phyloP scores from a whole-genome alignment of 2,329 filamentous ascomycete genomes.

The Botryotinia convoluta region DNA sequence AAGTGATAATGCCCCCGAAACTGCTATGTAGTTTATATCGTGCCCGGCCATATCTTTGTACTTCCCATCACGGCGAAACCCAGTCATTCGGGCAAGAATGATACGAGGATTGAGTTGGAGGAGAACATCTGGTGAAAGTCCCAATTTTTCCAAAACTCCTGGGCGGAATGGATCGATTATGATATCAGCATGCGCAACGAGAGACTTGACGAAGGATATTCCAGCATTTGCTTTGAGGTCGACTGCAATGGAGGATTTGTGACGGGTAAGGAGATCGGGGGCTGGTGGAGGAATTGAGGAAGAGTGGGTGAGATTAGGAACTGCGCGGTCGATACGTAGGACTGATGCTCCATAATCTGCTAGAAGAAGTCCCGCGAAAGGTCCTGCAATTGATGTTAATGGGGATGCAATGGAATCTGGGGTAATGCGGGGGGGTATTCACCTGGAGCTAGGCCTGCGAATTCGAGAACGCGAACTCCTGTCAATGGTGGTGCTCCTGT shows the following conservation, averaged over 20 bases:
- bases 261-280: conserved; percentile 71
- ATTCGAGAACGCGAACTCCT: conserved; percentile 62
- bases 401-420: conserved; percentile 1
- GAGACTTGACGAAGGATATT: conserved; percentile 60
- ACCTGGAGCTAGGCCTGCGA: conserved; percentile 61
- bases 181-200: conserved; percentile 67
- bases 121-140: conserved; percentile 68
- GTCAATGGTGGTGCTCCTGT: conserved; percentile 45
- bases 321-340: conserved; percentile 75
- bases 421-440: conserved; percentile 42
- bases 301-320: conserved; percentile 44
- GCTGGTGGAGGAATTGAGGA: conserved; percentile 49
- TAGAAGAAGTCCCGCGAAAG: conserved; percentile 84
- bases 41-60: conserved; percentile 89
- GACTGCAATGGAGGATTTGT: conserved; percentile 76
- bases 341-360: conserved; percentile 87
- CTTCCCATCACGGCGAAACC: conserved; percentile 81
- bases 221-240: conserved; percentile 71
- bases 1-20: conserved; percentile 74
- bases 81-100: conserved; percentile 82
- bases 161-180: conserved; percentile 93
- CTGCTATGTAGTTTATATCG: conserved; percentile 94
- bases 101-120: conserved; percentile 67
- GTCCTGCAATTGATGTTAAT: conserved; percentile 51
- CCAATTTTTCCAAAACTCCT: conserved; percentile 81